Percentiles rank a stretch among this genome's conserved stretches.
These are phyloP conservation scores for Malus fusca DNA, from an alignment of 306 rosid species.

Conservation along the genomic window DNA sequence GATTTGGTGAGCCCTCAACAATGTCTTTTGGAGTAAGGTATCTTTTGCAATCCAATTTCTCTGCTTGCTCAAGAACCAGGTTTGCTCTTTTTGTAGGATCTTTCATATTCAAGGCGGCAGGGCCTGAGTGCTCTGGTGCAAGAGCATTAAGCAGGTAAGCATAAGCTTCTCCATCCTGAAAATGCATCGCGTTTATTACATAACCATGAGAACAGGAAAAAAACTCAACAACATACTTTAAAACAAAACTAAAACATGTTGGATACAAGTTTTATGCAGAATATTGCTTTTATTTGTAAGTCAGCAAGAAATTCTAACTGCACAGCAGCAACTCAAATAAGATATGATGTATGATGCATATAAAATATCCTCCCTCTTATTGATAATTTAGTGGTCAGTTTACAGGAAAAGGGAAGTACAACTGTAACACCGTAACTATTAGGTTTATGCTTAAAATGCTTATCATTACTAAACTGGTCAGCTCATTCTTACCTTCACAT, in stretches of 20 bases:
- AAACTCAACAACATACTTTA: background rate
- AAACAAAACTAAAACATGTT: slow-evolving; percentile 8
- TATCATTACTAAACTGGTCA: slow-evolving; percentile 8
- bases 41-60: slow-evolving; percentile 85
- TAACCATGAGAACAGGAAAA: background rate
- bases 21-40: slow-evolving; percentile 91
- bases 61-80: slow-evolving; percentile 93
- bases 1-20: slow-evolving; percentile 93
- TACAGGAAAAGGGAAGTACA: background rate
- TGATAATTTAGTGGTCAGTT: background rate
- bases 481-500: slow-evolving; percentile 64
- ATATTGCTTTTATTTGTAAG: background rate
- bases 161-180: slow-evolving; percentile 96
- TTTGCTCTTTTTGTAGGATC: slow-evolving; percentile 89
- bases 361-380: background rate
- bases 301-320: background rate
- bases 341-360: background rate
- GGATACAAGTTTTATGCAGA: background rate
- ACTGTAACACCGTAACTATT: background rate
- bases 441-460: background rate
- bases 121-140: slow-evolving; percentile 90
- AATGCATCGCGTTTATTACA: slow-evolving; percentile 15
- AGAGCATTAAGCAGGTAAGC: slow-evolving; percentile 86
- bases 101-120: slow-evolving; percentile 38
- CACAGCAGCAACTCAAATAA: background rate